These are phyloP conservation scores for Piper longum DNA, from an alignment of 164 flowering plant genomes.

Conservation along the genomic window DNA sequence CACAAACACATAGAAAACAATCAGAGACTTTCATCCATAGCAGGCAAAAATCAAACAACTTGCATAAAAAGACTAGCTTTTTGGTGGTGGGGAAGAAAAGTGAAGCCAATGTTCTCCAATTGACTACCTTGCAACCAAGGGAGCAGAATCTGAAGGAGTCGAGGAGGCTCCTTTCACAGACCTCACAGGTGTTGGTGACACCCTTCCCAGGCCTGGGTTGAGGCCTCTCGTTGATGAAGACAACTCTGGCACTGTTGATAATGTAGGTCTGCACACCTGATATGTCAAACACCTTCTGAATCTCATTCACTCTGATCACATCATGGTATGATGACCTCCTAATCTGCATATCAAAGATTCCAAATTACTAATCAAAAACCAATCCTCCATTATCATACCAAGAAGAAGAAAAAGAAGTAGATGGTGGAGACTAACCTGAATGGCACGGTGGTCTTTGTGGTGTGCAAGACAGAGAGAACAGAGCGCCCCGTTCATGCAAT, in stretches of 20 bases:
- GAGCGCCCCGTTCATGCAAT: slow-evolving; percentile 72
- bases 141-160: slow-evolving; percentile 92
- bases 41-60: background rate
- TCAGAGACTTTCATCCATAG: background rate
- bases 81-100: background rate
- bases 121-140: slow-evolving; percentile 82
- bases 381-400: background rate
- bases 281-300: slow-evolving; percentile 78
- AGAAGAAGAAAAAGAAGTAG: background rate
- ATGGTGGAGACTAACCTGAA: slow-evolving; percentile 46
- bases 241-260: slow-evolving; percentile 86
- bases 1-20: background rate
- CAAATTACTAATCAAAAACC: background rate
- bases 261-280: slow-evolving; percentile 80
- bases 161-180: slow-evolving; percentile 79
- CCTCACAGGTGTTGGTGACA: slow-evolving; percentile 78
- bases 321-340: slow-evolving; percentile 95
- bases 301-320: slow-evolving; percentile 85
- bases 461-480: slow-evolving; percentile 71
- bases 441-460: slow-evolving; percentile 67
- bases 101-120: background rate
- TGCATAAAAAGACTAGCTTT: background rate
- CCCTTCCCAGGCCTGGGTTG: slow-evolving; percentile 96
- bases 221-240: slow-evolving; percentile 81
- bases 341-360: slow-evolving; percentile 35